Base-by-base conservation (phyloP, 345 rosid species). In the Lumnitzera racemosa region DNA sequence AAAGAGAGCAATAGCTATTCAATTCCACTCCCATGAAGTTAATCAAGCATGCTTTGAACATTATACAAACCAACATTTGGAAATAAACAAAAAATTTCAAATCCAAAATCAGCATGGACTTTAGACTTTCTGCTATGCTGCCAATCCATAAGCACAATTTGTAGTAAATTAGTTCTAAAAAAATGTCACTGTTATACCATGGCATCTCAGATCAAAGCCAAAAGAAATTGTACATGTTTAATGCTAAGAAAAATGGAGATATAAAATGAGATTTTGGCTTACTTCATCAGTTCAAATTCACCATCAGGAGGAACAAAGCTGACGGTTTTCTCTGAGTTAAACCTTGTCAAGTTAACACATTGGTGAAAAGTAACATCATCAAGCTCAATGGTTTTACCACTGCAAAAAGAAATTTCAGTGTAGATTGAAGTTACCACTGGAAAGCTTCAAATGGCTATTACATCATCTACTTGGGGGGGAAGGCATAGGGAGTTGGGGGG, bases 251-350 rank as follows among this genome's bases (percentile, higher is more conserved):
- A 62, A 43, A 27, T 52, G 11, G n/a, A 15, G 25, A 15, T 36
- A 61, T 20, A 46, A 41, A 24, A 15, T 46, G 59, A 53, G 29
- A 62, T 25, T 46, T 12, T 47, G 46, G 65, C 99, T 85, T 85
- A 95, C 99, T 95, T 95, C 98, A 95, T 95, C 61, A 95, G 79
- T 73, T 95, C 99, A 73, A 88, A 95, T 84, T 95, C 96, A 65
- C 99, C 99, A 80, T 95, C 99, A 3, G 99, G 99, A 27, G 98
- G 99, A 55, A 88, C 99, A 81, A 88, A 90, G 68, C 99, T 95
- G 63, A 95, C 99, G 0, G 98, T 95, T 74, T 95, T 95, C 75
- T 95, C 96, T 0, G 99, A 90, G 81, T 95, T 90, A 73, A 95
- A 95, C 80, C 99, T 85, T 15, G 96, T 95, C 74, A 95, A 81